These are phyloP conservation scores for Penicillium sp. DNA, from an alignment of 2,329 filamentous ascomycete genomes.

Conservation along the genomic window DNA sequence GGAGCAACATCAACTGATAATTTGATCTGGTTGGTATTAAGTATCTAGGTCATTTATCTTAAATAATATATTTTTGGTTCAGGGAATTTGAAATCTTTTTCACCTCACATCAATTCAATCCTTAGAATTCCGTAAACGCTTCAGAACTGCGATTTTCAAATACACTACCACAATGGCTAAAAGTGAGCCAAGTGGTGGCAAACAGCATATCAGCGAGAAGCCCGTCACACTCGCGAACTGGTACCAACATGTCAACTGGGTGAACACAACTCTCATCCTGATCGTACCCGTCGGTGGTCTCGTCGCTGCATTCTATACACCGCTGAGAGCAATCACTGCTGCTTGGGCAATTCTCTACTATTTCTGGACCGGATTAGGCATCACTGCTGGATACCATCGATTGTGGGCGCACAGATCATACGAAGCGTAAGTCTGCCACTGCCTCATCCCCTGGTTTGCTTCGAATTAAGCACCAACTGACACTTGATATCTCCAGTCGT, in stretches of 20 bases:
- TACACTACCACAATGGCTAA: not conserved
- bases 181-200: constrained; percentile 34
- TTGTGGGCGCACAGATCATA: constrained; percentile 80
- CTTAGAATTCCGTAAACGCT: not conserved
- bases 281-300: constrained; percentile 69
- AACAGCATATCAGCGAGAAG: constrained; percentile 76
- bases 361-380: constrained; percentile 73
- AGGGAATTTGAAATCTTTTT: too few species aligned
- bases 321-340: constrained; percentile 64
- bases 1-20: not conserved
- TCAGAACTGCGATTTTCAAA: not conserved
- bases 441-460: not conserved
- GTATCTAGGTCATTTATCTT: not conserved
- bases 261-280: constrained; percentile 76
- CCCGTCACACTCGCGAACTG: constrained; percentile 76
- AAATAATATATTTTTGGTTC: not conserved
- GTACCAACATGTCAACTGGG: constrained; percentile 87
- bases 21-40: not conserved
- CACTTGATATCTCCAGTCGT: constrained; percentile 50
- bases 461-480: not conserved
- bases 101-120: not conserved
- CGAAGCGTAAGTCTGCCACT: constrained; percentile 35
- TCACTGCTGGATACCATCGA: constrained; percentile 74
- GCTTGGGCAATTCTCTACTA: constrained; percentile 72
- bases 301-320: constrained; percentile 71